Base-by-base conservation (phyloP, 257 asterid species). In the Nicotiana knightiana region DNA sequence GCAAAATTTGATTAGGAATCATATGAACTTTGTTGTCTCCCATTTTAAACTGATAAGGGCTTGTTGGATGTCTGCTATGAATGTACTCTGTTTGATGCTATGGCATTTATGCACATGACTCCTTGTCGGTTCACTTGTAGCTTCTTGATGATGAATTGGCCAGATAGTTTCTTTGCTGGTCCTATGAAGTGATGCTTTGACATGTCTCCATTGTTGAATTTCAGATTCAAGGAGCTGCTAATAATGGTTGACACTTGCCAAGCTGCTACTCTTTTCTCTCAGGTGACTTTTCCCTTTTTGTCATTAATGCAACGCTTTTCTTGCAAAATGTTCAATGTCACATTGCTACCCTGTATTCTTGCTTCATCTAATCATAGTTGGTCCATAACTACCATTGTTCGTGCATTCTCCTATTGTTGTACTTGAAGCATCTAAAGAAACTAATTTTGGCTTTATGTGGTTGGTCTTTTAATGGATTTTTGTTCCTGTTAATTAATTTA, bases 241-340 rank as follows among this genome's bases (percentile, higher is more conserved):
- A 96, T 96, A 80, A 94, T 96, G 99, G 98, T 94, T 66, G 99
- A 96, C 86, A 96, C 99, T 83, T 94, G 99, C 89, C 99, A 94
- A 89, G 99, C 99, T n/a, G 98, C 98, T 83, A 96, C 99, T 53
- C 97, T 93, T 59, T 96, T 94, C 90, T 90, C 93, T 85, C 98
- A 96, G 92, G 99, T 94, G 84, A 83, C 83, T 82, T 64, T 82
- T 67, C 55, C 35, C 15, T 61, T 80, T 82, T 48, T 48, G 24
- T 1, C 43, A 26, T 12, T 73, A 48, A 26, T 48, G 43, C 17
- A 59, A 26, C 4, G 4, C 10, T 73, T 0, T 48, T 73, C 79
- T 79, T 67, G 79, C 54, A 48, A 73, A 73, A 6, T 48, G 43
- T 48, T 30, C 15, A 12, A 46, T 24, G 79, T 43, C 61, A 26